Percentiles rank a stretch among this genome's conserved stretches.
These are phyloP conservation scores for Farysia itapuensis DNA, from an alignment of 1,284 basidiomycete genomes.

Conservation along the genomic window DNA sequence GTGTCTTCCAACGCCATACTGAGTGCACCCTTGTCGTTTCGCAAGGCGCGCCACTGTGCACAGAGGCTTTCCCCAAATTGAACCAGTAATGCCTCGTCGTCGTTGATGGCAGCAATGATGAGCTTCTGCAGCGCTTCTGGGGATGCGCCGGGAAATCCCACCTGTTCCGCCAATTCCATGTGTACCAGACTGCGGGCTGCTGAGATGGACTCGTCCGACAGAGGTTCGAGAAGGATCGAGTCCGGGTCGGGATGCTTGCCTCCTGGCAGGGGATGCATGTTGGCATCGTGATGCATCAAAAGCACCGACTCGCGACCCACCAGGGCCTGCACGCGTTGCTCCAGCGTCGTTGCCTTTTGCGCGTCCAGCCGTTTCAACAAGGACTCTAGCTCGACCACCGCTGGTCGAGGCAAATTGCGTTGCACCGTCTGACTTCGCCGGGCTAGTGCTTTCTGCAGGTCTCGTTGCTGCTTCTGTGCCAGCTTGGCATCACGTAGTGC, in stretches of 20 bases:
- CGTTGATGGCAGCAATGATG: slow-evolving; percentile 24
- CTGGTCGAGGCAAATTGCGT: slow-evolving; percentile 79
- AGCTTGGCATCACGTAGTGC: slow-evolving; percentile 84
- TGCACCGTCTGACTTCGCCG: slow-evolving; percentile 81
- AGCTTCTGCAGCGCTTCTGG: slow-evolving; percentile 71
- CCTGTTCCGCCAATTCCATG: slow-evolving; percentile 73
- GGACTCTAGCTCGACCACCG: slow-evolving; percentile 73
- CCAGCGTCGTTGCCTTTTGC: neutral
- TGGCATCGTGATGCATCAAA: slow-evolving; percentile 83
- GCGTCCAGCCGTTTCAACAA: slow-evolving; percentile 64
- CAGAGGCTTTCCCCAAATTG: slow-evolving; percentile 63
- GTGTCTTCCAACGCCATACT: slow-evolving; percentile 70
- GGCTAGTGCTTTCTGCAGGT: slow-evolving; percentile 72
- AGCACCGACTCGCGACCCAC: slow-evolving; percentile 78
- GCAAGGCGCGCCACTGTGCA: slow-evolving; percentile 64
- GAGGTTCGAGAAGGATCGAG: slow-evolving; percentile 72
- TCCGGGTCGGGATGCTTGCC: slow-evolving; percentile 75
- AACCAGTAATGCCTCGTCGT: slow-evolving; percentile 64
- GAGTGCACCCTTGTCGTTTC: slow-evolving; percentile 64
- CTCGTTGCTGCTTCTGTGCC: slow-evolving; percentile 68
- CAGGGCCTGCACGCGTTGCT: slow-evolving; percentile 66
- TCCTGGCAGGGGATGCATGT: slow-evolving; percentile 84
- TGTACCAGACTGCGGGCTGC: slow-evolving; percentile 75
- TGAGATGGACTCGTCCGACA: slow-evolving; percentile 76
- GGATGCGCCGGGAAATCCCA: slow-evolving; percentile 82